Base-by-base conservation (phyloP, 176 grass and related monocot genomes). In the Eragrostis curvula region DNA sequence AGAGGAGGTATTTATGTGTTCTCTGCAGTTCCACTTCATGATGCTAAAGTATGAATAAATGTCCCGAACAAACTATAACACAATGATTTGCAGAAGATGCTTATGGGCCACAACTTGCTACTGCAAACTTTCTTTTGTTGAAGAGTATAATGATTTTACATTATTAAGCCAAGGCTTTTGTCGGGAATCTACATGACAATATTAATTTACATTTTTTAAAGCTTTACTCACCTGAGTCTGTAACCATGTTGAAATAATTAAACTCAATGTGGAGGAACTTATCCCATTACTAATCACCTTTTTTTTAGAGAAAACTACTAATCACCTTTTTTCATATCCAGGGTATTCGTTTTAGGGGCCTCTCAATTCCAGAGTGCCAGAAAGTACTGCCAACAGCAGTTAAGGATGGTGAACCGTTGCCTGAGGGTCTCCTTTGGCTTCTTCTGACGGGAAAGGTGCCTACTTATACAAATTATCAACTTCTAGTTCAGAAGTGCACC, bases 391-490 rank as follows among this genome's bases (percentile, higher is more conserved):
- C 96, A 11, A 64, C 83, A 14, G 96, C 93, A 53, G 66, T 89
- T 74, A 69, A 88, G 20, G 96, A 82, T 67, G 96, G 93, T 24
- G 96, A 99, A 61, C 96, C 96, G 72, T 88, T 99, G 85, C 96
- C 96, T 48, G 96, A 99, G 84, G 96, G 96, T 78, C 96, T 99
- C 43, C 89, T 99, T 47, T 99, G 96, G 96, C 93, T 99, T 90
- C 96, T 99, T 79, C 90, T 99, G 88, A 99, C 93, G 0, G 96
- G 93, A 85, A 99, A 99, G 93, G 96, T 99, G 73, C 32, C 20
- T 78, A 30, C 40, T 30, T 68, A 44, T 66, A 36, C 42, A 49
- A 21, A 28, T 7, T 74, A 32, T 8, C 20, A 25, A 40, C 18
- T 7, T 44, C 8, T 47, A 36, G 12, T 79, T 66, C 44, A 49